Percentiles rank a stretch among this genome's conserved stretches.
phyloP scores from a whole-genome alignment of 148 eudicot genomes.

The Rhododendron griersonianum region DNA sequence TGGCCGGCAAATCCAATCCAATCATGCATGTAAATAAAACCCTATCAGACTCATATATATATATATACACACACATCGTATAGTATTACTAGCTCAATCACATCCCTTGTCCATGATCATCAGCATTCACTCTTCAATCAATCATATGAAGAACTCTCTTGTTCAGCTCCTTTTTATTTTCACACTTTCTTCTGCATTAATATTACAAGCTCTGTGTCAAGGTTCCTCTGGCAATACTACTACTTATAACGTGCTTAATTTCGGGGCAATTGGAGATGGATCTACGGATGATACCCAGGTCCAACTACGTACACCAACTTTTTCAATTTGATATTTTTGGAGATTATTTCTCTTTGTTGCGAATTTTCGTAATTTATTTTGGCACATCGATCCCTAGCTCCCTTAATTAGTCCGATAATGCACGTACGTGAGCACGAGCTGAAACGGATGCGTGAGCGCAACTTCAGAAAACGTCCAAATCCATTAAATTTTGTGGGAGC shows the following conservation, averaged over 20 bases:
- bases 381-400: neutral
- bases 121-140: neutral
- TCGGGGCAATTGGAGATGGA: conserved; percentile 7
- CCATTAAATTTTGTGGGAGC: too few species aligned
- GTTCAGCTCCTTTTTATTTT: neutral
- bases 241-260: conserved; percentile 2
- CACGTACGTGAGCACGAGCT: accelerated
- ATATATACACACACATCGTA: too few species aligned
- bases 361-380: neutral
- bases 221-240: neutral
- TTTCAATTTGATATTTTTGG: neutral
- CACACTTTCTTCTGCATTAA: neutral
- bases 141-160: neutral
- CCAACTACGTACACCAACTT: neutral
- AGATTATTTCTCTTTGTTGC: neutral
- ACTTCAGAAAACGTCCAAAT: too few species aligned
- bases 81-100: too few species aligned
- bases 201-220: neutral
- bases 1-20: neutral
- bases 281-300: conserved; percentile 1
- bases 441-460: too few species aligned
- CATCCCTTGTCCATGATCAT: too few species aligned
- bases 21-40: too few species aligned
- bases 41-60: too few species aligned
- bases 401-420: too few species aligned